Base-by-base conservation (phyloP, 1,139 yeast species). In the Arxiozyma bovina region DNA sequence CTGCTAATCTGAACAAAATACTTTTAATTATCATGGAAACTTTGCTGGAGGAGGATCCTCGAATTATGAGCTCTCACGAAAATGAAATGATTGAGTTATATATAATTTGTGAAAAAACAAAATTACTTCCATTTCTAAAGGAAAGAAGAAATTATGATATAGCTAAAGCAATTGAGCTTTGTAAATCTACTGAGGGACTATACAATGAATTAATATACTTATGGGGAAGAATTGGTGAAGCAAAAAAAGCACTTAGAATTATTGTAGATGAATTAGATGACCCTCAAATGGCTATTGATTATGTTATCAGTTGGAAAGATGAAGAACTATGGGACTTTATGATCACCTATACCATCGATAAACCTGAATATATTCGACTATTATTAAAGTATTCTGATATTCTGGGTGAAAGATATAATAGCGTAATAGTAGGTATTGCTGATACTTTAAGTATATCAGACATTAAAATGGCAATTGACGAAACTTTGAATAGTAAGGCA, bases 161-260 rank as follows among this genome's bases (percentile, higher is more conserved):
- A 46, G 87, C 82, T 51, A 64, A 68, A 41, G 96, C 96, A 0
- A 80, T 89, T 21, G 69, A 72, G 11, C 68, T 85, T 0, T 88
- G 96, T 63, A 83, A 83, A 56, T 57, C 68, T 12, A 74, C 77
- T 48, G 76, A 75, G 1, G 74, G 76, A 18, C 71, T 73, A 50
- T 77, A 76, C 41, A 82, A 85, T 50, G 98, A 91, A 65, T 74
- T 89, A 51, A 96, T 93, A 0, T 90, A 82, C 63, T 71, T 93
- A 42, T 77, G 89, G 58, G 96, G 96, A 8, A 82, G 82, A 63
- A 83, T 87, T 38, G 99, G 99, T 1, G 87, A 87, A 60, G 82
- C 85, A 57, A 79, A 78, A 59, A 78, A 80, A 56, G 98, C 98
- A 0, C 72, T 93, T 61, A 77, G 76, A 58, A 74, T 93, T 53